Conservation (phyloP, 768 basidiomycete genomes). For the Postia placenta region DNA sequence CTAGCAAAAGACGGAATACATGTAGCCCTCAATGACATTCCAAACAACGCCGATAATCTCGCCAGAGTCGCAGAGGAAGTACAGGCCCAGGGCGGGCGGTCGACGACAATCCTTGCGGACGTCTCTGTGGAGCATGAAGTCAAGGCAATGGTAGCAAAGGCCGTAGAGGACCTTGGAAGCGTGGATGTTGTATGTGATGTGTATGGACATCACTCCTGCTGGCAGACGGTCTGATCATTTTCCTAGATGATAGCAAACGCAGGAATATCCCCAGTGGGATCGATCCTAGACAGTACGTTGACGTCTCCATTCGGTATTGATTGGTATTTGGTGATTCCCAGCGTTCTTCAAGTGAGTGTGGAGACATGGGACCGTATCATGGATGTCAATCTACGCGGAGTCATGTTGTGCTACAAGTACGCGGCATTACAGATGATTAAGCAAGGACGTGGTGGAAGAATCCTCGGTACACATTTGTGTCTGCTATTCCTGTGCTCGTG, state of each 20-base stretch:
- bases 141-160: constrained; percentile 28
- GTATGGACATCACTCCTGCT: background rate
- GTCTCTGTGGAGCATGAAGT: constrained; percentile 38
- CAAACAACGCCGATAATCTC: constrained; percentile 7
- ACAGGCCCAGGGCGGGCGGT: constrained; percentile 15
- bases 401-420: constrained; percentile 34
- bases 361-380: constrained; percentile 14
- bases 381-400: constrained; percentile 26
- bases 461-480: constrained; percentile 25
- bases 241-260: constrained; percentile 24
- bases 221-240: background rate
- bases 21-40: constrained; percentile 14
- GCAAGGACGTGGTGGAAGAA: constrained; percentile 33
- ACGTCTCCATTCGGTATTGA: background rate
- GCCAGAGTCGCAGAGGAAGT: constrained; percentile 13
- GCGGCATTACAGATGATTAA: constrained; percentile 34
- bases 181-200: constrained; percentile 38
- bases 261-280: constrained; percentile 4
- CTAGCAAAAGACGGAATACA: constrained; percentile 23
- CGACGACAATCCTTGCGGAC: constrained; percentile 29
- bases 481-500: background rate
- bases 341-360: background rate
- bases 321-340: background rate
- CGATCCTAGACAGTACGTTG: constrained; percentile 8
- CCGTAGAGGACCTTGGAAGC: constrained; percentile 28